A percentile compares a stretch with the other conserved stretches of the same genome.
Conservation (phyloP, 495 filamentous ascomycete genomes). For the Bacidia rubella region DNA sequence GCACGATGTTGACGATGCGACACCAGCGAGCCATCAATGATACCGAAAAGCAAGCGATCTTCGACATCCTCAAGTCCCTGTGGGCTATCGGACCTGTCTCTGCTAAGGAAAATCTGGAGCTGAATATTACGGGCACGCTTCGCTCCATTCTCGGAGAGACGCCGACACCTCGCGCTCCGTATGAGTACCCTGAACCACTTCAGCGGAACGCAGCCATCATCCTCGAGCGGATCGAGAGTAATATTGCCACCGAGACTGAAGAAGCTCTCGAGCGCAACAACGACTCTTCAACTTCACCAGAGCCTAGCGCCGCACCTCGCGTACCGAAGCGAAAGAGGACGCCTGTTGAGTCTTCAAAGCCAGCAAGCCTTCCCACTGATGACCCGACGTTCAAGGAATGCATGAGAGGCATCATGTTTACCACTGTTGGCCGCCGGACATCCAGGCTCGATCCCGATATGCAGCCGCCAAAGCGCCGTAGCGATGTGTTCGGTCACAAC, state of each 20-base stretch:
- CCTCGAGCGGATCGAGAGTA: not conserved
- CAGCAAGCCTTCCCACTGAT: not conserved
- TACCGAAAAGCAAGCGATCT: not conserved
- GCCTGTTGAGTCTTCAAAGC: not conserved
- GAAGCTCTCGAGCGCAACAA: not conserved
- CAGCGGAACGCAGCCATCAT: not conserved
- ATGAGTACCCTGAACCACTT: not conserved
- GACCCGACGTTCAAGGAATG: not conserved
- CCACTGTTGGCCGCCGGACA: not conserved
- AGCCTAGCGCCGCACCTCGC: not conserved
- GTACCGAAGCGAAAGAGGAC: not conserved
- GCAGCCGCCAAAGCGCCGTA: conserved; percentile 1
- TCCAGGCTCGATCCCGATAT: not conserved
- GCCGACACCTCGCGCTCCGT: not conserved
- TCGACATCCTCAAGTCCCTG: conserved; percentile 6
- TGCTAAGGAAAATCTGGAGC: not conserved
- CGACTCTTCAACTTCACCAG: not conserved
- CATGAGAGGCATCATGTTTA: conserved; percentile 13
- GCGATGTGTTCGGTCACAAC: conserved; percentile 31
- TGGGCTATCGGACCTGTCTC: not conserved
- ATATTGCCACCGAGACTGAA: not conserved
- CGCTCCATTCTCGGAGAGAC: conserved; percentile 1
- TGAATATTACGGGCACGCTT: not conserved
- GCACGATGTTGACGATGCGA: not conserved
- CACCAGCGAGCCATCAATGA: not conserved